Base-by-base conservation (phyloP, 2,329 filamentous ascomycete genomes). In the Chaetothyriales sp. region DNA sequence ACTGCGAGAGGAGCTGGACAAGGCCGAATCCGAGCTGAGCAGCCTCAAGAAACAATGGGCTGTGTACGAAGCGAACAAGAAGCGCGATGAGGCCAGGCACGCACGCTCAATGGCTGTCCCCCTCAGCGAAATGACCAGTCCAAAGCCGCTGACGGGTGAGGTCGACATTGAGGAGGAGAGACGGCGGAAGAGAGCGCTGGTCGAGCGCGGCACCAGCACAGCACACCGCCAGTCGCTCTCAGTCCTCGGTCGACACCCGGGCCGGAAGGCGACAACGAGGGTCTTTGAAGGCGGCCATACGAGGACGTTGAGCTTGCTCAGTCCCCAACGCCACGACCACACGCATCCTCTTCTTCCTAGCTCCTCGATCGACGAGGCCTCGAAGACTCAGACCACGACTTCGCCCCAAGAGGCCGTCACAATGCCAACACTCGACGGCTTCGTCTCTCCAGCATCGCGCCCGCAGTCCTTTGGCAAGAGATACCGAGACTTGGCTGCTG, bases 21-120 rank as follows among this genome's bases (percentile, higher is more conserved):
- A 82, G 54, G 90, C 92, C 5, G 90, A 98, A 65, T 70, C 73
- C 10, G 85, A 94, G 46, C 73, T 98, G 43, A 73, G 74, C 46
- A 77, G 73, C 44, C 73, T 98, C 56, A 97, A 95, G 73, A 83
- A 79, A 62, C 84, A 89, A 67, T 97, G 87, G 83, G 79, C 86
- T 1, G 70, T 74, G 13, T 81, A 89, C 55, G 89, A 95, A 65
- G 81, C 80, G 46, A 77, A 80, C 54, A 87, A 81, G 69, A 90
- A 90, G 69, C 78, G 81, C 53, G 80, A 80, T 2, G 80, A 88
- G 54, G 75, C 79, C 48, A 54, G 52, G 50, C 55, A 56, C 18
- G 52, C 57, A 25, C 54, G 56, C 37, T 29, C 54, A 18, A 51
- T 57, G 37, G 50, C 57, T 2, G 18, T 59, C 28, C 49, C 54